Evolutionary conservation across 352 stramenopile species (phyloP).

Genomic region (Phytophthora nicotianae): DNA sequence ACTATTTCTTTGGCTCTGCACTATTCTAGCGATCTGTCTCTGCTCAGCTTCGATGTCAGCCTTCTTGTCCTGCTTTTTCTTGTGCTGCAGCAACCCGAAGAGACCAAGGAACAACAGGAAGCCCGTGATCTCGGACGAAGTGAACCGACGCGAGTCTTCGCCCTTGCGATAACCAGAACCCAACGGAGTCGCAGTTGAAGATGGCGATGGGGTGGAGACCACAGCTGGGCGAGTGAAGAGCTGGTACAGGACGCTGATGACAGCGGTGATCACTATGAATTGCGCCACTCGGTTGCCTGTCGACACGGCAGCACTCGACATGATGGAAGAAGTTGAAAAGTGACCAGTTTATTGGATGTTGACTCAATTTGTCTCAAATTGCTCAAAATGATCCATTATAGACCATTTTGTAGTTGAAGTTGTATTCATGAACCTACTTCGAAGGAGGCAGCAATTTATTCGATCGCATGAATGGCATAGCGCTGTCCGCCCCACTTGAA

Average conservation of each 20-base stretch:
- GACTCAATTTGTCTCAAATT: not conserved
- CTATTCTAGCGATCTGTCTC: conserved; percentile 24
- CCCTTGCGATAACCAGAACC: conserved; percentile 25
- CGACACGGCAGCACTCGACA: conserved; percentile 36
- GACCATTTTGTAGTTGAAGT: conserved; percentile 17
- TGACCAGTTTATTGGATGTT: conserved; percentile 12
- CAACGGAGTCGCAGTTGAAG: conserved; percentile 13
- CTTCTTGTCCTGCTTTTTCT: conserved; percentile 44
- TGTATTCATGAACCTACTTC: not conserved
- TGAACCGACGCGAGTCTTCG: conserved; percentile 44
- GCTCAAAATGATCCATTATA: conserved; percentile 4
- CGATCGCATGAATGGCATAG: conserved; percentile 53
- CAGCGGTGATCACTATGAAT: conserved; percentile 60
- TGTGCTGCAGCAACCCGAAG: conserved; percentile 65
- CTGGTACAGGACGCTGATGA: conserved; percentile 66
- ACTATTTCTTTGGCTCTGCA: conserved; percentile 17
- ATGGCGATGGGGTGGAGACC: conserved; percentile 7
- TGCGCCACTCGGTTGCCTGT: conserved; percentile 62
- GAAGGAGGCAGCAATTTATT: conserved; percentile 31
- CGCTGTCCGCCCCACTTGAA: conserved; percentile 55
- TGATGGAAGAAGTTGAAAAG: conserved; percentile 11
- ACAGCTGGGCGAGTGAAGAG: conserved; percentile 30
- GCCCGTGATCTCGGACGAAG: conserved; percentile 61
- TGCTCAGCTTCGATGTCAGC: conserved; percentile 23
- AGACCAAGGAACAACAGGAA: conserved; percentile 66